Base-by-base conservation (phyloP, 352 stramenopile species). In the Elongisporangium undulatum region DNA sequence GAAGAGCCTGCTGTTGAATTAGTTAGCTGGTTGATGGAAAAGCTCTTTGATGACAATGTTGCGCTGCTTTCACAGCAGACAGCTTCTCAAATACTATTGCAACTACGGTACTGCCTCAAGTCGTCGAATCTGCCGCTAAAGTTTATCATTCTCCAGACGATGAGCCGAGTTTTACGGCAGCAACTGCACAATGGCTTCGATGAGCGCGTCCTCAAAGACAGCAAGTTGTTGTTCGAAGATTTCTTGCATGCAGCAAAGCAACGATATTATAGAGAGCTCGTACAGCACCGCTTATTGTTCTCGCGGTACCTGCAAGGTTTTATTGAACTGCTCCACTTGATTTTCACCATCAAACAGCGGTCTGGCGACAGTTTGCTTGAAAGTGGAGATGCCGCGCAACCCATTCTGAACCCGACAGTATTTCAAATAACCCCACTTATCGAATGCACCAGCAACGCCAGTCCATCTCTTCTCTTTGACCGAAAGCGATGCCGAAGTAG, bases 1-100 rank as follows among this genome's bases (percentile, higher is more conserved):
- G 48, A 68, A n/a, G 82, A 94, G 16, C 83, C 89, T 15, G 82
- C 72, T 16, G 69, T 97, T n/a, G 87, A 97, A 62, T 60, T 94
- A 8, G 75, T 77, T 19, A 55, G 74, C 5, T 96, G 82, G 82
- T 53, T 93, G 13, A 38, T 90, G 16, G 77, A 92, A 20, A 45
- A 62, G 17, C 61, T 94, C 4, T 51, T 86, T 24, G 55, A 29
- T 15, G n/a, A 39, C 20, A 56, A 52, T 2, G 49, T 48, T 26
- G 16, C 17, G 49, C 53, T 49, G 53, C 50, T 51, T 20, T 22
- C 56, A 58, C 12, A 45, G 38, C 39, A 29, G 7, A 51, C 53
- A 19, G 48, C 69, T 38, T n/a, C 62, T 39, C 13, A 45, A 19
- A 17, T 62, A 16, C 15, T 85, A 3, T 54, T 24, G 22, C 66